These are phyloP conservation scores for Leucocoprinus birnbaumii DNA, from an alignment of 768 basidiomycete genomes.

Conservation along the genomic window DNA sequence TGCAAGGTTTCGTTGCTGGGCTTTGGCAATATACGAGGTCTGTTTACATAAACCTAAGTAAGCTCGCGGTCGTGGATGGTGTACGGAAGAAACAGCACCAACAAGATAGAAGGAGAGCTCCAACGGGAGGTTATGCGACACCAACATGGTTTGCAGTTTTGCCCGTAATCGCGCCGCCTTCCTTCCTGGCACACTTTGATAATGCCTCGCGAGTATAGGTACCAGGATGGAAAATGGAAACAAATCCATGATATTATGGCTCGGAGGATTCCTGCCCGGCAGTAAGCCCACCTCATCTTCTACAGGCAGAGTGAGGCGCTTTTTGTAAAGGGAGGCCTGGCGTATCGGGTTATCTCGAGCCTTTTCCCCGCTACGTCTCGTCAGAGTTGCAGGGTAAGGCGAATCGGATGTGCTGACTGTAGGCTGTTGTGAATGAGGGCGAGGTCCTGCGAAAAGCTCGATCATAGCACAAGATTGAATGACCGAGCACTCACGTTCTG, in stretches of 20 bases:
- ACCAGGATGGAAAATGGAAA: constrained; percentile 70
- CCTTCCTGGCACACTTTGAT: constrained; percentile 51
- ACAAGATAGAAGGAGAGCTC: constrained; percentile 71
- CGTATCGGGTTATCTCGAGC: not conserved
- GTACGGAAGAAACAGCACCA: constrained; percentile 16
- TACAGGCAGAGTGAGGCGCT: constrained; percentile 34
- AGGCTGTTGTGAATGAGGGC: too few species aligned
- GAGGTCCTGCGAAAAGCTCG: too few species aligned
- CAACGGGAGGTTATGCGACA: constrained; percentile 63
- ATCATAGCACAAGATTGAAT: too few species aligned
- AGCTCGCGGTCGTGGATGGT: not conserved
- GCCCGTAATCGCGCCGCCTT: constrained; percentile 56
- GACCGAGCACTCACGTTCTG: not conserved
- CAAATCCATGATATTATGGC: constrained; percentile 57
- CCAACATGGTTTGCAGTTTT: constrained; percentile 37
- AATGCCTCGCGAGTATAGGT: constrained; percentile 38
- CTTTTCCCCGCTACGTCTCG: too few species aligned
- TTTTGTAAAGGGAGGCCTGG: not conserved
- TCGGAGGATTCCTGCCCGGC: constrained; percentile 56
- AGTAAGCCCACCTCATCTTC: constrained; percentile 38
- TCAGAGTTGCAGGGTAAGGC: too few species aligned
- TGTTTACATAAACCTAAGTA: constrained; percentile 20
- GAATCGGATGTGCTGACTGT: too few species aligned
- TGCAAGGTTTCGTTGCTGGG: constrained; percentile 50
- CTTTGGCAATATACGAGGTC: constrained; percentile 64